Evolutionary conservation across 768 basidiomycete species (phyloP), one percentile per base, ranked within the genome.

Genomic region (Mycena venus): DNA sequence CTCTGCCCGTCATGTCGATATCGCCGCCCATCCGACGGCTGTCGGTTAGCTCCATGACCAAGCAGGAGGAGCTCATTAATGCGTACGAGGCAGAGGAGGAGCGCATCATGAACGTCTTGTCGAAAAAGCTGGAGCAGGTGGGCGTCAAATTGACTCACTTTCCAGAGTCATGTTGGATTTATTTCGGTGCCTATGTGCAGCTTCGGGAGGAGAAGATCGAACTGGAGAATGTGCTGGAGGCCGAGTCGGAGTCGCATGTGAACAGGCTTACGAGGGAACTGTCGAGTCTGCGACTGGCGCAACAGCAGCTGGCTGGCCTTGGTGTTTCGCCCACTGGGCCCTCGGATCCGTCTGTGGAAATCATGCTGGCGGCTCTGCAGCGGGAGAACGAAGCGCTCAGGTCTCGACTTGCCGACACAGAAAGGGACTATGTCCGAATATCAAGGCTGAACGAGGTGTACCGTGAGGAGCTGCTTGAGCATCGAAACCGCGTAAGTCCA

Each of bases 11-110:
- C 62, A 87, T 87, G 86, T 86, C 86, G 51, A 74, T 83, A 63
- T 87, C 93, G 32, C 91, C 91, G 15, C 91, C 93, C 49, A 84
- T 92, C 61, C 89, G 91, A 70, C 87, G 92, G n/a, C 79, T 84
- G 68, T 91, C 92, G 14, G 85, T 88, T 38, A 91, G 88, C 79
- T 84, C 90, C 44, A 88, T 86, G 73, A 89, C 84, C 68, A 89
- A 89, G 75, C 90, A 92, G 78, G 95, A 96, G 80, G 92, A 91
- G 64, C 87, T 96, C 80, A 96, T 96, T 80, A 95, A 96, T 82
- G 93, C 93, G 25, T 96, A 95, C 81, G 95, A 96, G 78, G 95
- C 95, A 14, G 95, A 96, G 83, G 95, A 96, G 83, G 95, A 96
- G 81, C 91, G 95, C 55, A 95, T 96, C 67, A 93, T 95, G 76